Evolutionary conservation across 225 moss, liverwort and hornwort species (phyloP).

Genomic region (Thuidium tamariscinum): DNA sequence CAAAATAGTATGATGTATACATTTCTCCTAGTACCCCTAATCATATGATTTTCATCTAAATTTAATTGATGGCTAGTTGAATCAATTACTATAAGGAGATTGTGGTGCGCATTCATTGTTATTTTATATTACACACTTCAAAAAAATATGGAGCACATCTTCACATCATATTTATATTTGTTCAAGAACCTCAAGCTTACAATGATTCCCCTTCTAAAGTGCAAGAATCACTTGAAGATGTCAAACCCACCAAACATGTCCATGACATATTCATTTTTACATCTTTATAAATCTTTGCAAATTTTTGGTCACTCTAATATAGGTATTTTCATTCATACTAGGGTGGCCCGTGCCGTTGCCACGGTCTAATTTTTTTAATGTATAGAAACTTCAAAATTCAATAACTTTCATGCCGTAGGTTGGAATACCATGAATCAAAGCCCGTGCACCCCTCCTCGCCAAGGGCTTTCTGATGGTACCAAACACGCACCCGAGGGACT

Average conservation of each 20-base stretch:
- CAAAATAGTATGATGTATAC: accelerated
- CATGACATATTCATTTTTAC: accelerated
- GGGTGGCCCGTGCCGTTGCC: too few species aligned
- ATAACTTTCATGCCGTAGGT: too few species aligned
- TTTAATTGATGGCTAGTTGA: too few species aligned
- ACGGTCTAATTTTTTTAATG: too few species aligned
- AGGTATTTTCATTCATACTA: background rate
- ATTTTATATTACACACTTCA: too few species aligned
- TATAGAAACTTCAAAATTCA: too few species aligned
- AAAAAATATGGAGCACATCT: background rate
- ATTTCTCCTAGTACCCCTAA: background rate
- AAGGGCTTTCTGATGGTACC: too few species aligned
- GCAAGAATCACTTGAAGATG: too few species aligned
- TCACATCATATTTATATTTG: background rate
- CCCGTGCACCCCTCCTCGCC: too few species aligned
- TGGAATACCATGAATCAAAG: too few species aligned
- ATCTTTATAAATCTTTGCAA: background rate
- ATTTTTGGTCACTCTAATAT: background rate
- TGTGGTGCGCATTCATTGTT: background rate
- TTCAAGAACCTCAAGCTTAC: background rate
- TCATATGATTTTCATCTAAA: background rate
- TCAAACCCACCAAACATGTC: too few species aligned
- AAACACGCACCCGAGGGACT: too few species aligned
- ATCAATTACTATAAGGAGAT: accelerated
- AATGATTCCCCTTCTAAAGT: background rate